phyloP scores from a whole-genome alignment of 192 early-diverging fungal species.

The Lobosporangium transversale region DNA sequence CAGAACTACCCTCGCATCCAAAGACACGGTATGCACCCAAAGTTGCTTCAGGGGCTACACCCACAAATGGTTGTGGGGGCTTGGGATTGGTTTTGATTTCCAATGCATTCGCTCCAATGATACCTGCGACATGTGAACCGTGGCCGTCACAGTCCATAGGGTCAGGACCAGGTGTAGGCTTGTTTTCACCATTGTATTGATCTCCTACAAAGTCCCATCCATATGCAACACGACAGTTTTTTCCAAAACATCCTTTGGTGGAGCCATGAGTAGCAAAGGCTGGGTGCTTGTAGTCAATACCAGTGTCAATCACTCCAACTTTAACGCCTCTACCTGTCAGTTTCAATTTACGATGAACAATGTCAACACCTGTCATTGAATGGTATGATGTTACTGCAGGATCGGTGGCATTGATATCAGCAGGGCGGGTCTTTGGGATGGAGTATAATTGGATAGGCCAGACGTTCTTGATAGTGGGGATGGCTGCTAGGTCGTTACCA shows the following conservation, averaged over 20 bases:
- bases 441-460: conserved; percentile 57
- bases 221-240: conserved; percentile 62
- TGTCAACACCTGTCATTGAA: conserved; percentile 56
- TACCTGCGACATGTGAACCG: conserved; percentile 74
- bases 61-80: conserved; percentile 59
- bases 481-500: conserved; percentile 20
- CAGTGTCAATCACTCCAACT: conserved; percentile 68
- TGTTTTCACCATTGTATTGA: conserved; percentile 13
- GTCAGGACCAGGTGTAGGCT: conserved; percentile 56
- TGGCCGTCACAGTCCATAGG: conserved; percentile 73
- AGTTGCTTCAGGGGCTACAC: conserved; percentile 85
- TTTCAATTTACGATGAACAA: conserved; percentile 38
- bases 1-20: conserved; percentile 73
- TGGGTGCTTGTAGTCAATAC: conserved; percentile 67
- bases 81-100: conserved; percentile 29
- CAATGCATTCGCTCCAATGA: conserved; percentile 73
- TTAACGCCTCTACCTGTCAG: conserved; percentile 54
- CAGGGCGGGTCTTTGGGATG: neutral
- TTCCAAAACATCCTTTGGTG: conserved; percentile 61
- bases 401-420: conserved; percentile 3
- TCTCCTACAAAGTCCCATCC: conserved; percentile 75
- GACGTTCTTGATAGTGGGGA: conserved; percentile 47
- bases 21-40: conserved; percentile 85
- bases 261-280: conserved; percentile 60
- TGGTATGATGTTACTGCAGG: conserved; percentile 36